Evolutionary conservation across 1,284 basidiomycete species (phyloP).

Genomic region (Microbotryum scabiosae): DNA sequence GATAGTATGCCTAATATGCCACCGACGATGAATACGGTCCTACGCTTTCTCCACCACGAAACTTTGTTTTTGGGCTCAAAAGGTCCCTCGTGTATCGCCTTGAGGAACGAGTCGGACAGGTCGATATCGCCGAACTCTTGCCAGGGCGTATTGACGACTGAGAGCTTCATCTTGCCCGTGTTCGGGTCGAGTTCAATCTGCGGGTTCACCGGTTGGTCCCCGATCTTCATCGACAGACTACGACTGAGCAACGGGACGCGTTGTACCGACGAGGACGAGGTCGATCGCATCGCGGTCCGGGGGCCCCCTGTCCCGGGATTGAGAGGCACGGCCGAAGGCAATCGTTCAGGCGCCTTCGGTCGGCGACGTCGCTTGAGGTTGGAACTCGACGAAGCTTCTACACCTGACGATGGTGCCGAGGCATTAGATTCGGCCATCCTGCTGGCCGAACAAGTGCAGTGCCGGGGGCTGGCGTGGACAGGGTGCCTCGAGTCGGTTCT

Average conservation of each 20-base stretch:
- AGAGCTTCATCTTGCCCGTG: constrained; percentile 4
- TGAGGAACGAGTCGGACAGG: constrained; percentile 22
- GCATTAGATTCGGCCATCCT: no score
- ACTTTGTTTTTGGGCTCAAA: constrained; percentile 19
- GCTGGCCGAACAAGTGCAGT: no score
- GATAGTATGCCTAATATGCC: constrained; percentile 17
- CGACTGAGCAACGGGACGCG: not conserved
- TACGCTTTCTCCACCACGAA: constrained; percentile 5
- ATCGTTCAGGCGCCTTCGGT: no score
- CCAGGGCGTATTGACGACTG: constrained; percentile 14
- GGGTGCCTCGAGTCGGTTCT: no score
- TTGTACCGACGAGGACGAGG: no score
- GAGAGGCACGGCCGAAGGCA: no score
- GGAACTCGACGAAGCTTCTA: no score
- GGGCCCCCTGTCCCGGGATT: no score
- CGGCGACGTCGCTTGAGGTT: no score
- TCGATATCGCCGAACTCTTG: constrained; percentile 21
- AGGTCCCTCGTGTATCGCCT: constrained; percentile 17
- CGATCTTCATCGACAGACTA: not conserved
- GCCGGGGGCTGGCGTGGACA: no score
- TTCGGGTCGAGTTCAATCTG: constrained; percentile 11
- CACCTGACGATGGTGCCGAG: no score
- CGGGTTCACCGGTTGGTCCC: not conserved
- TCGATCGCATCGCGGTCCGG: no score
- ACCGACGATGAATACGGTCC: constrained; percentile 15